A percentile compares a stretch with the other conserved stretches of the same genome.
Evolutionary conservation across 2,329 filamentous ascomycete genomes (phyloP).

Genomic region (Tricladium varicosporioides): DNA sequence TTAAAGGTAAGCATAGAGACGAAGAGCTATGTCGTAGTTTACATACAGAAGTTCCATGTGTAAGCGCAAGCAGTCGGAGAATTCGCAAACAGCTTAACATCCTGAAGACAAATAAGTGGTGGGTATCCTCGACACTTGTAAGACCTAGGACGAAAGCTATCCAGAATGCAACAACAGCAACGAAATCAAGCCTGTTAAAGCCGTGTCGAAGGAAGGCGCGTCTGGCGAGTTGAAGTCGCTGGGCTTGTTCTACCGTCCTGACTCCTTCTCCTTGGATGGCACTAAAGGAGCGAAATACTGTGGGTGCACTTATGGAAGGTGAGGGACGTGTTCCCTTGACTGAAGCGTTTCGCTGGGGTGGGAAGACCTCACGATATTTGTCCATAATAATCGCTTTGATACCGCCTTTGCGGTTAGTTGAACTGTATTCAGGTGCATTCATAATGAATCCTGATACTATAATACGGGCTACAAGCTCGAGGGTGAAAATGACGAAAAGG

Average conservation of each 20-base stretch:
- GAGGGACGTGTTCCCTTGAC: slow-evolving; percentile 22
- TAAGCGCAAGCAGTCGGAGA: slow-evolving; percentile 83
- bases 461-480: slow-evolving; percentile 78
- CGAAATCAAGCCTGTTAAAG: slow-evolving; percentile 92
- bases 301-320: slow-evolving; percentile 23
- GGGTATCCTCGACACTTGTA: slow-evolving; percentile 62
- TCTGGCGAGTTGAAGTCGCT: slow-evolving; percentile 81
- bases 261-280: slow-evolving; percentile 60
- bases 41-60: slow-evolving; percentile 85
- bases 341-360: slow-evolving; percentile 65
- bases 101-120: slow-evolving; percentile 84
- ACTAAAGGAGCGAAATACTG: slow-evolving; percentile 41
- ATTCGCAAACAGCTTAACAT: slow-evolving; percentile 97
- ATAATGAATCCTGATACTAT: slow-evolving; percentile 92
- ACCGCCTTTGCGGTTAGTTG: slow-evolving; percentile 75
- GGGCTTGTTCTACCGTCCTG: slow-evolving; percentile 71
- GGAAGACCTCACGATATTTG: slow-evolving; percentile 76
- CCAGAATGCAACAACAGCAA: slow-evolving; percentile 95
- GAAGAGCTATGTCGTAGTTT: neutral
- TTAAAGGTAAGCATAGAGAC: slow-evolving; percentile 5
- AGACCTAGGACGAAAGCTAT: slow-evolving; percentile 76
- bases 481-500: slow-evolving; percentile 85
- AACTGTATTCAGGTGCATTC: slow-evolving; percentile 90
- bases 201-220: slow-evolving; percentile 91
- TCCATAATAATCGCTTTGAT: slow-evolving; percentile 71